Base-by-base conservation (phyloP, 2,329 filamentous ascomycete species). In the Colletotrichum liriopes region DNA sequence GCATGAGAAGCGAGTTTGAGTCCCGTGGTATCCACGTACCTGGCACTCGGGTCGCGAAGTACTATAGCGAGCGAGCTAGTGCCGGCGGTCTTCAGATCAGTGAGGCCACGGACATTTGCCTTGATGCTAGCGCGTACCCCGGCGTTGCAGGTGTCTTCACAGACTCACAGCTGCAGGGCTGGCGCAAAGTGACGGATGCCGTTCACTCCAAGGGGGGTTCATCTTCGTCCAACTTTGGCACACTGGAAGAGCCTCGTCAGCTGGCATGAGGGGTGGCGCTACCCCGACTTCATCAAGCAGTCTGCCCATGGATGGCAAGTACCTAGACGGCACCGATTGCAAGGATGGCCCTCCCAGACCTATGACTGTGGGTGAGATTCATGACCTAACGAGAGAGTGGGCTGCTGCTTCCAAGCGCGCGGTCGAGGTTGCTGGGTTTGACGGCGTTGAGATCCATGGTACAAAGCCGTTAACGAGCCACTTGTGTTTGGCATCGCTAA, bases 291-390 rank as follows among this genome's bases (percentile, higher is more conserved):
- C 26, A n/a, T 78, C 2, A 73, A 70, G 0, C 75, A 80, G 47
- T 84, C 86, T 0, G 85, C 90, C 7, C 78, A 82, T 0, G 80
- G 79, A 74, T 1, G 80, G 79, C 72, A 77, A 72, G 70, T 71
- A 71, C 56, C 56, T 71, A 2, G 68, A 68, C 18, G 68, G 78
- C 32, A 76, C 72, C 14, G 68, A 66, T 45, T 76, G 74, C 65
- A 71, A 74, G 55, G 75, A 79, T 47, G 79, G 82, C 0, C 86
- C 87, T 0, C 92, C 92, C 0, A 88, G 87, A 61, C 89, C 86
- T 2, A 89, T 95, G 88, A 91, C 89, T 0, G 81, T 87, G 9
- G 81, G 86, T 0, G 92, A 94, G 41, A 94, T 95, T 64, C 82
- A 90, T 60, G 79, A 86, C 1, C 84, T 91, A 71, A 90, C 92